These are phyloP conservation scores for Colletotrichum falcatum DNA, from an alignment of 2,329 filamentous ascomycete genomes.

Conservation along the genomic window DNA sequence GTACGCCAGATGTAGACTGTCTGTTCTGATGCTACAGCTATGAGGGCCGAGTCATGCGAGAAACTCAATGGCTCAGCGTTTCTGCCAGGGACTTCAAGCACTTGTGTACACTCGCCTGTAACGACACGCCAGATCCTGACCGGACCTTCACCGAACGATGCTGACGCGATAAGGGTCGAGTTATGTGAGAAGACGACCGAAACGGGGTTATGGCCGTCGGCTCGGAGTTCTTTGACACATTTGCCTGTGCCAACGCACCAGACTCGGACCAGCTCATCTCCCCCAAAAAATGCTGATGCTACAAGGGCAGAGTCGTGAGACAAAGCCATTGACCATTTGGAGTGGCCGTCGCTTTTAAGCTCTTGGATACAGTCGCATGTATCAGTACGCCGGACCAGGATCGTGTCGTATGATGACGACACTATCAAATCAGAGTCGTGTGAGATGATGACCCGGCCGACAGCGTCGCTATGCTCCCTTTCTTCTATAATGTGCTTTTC, in stretches of 20 bases:
- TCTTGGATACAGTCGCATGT: not conserved
- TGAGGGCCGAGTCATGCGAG: not conserved
- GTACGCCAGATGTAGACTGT: not conserved
- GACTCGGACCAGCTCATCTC: not conserved
- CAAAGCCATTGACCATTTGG: rapidly evolving
- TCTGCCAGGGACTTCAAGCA: too few species aligned
- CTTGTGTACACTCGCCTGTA: too few species aligned
- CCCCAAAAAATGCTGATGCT: not conserved
- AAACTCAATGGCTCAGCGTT: too few species aligned
- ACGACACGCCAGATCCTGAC: too few species aligned
- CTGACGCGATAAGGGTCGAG: not conserved
- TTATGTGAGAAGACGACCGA: not conserved
- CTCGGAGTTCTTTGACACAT: not conserved
- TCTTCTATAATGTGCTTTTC: not conserved
- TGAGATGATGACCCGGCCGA: not conserved
- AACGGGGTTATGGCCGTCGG: rapidly evolving
- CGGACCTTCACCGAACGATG: too few species aligned
- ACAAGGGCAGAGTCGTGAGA: not conserved
- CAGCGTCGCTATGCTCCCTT: not conserved
- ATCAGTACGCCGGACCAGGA: not conserved
- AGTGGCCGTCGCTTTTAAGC: not conserved
- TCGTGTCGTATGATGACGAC: not conserved
- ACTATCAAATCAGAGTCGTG: not conserved
- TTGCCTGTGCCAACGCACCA: not conserved
- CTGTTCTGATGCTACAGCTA: not conserved